A percentile compares a stretch with the other conserved stretches of the same genome.
Evolutionary conservation across 2,329 filamentous ascomycete species (phyloP).

Genomic region (Microdochium trichocladiopsis): DNA sequence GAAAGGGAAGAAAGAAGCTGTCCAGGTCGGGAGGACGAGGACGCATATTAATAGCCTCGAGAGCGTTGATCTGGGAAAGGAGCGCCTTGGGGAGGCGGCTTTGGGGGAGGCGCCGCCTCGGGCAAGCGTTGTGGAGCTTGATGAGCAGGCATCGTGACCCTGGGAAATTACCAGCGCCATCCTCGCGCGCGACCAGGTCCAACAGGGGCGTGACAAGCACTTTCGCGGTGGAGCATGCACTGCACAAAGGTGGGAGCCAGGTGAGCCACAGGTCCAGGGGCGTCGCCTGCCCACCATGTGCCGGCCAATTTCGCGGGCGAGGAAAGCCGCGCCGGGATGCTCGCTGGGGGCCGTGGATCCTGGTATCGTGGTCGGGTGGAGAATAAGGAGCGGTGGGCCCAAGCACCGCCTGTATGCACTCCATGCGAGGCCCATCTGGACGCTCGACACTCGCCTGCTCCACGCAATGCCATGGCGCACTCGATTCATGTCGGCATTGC

Average conservation of each 20-base stretch:
- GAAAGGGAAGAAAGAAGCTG: conserved; percentile 16
- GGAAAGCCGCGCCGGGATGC: not conserved
- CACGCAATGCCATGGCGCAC: too few species aligned
- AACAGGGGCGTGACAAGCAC: not conserved
- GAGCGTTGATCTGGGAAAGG: not conserved
- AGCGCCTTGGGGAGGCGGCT: conserved; percentile 9
- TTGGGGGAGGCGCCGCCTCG: conserved; percentile 7
- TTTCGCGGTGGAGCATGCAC: not conserved
- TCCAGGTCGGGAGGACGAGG: conserved; percentile 21
- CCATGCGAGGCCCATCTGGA: too few species aligned
- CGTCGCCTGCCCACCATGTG: not conserved
- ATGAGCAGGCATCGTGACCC: not conserved
- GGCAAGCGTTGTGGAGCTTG: conserved; percentile 1
- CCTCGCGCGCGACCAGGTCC: not conserved
- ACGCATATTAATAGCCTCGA: conserved; percentile 38
- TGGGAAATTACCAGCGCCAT: not conserved
- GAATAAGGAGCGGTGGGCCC: too few species aligned
- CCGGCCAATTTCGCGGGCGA: not conserved
- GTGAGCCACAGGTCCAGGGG: too few species aligned
- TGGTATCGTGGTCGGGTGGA: too few species aligned
- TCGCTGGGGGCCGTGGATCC: too few species aligned
- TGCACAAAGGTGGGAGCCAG: too few species aligned
- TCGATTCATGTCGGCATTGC: too few species aligned
- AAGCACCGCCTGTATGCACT: too few species aligned
- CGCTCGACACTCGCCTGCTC: too few species aligned